Percentiles rank a stretch among this genome's conserved stretches.
Evolutionary conservation across 306 rosid genomes (phyloP).

Genomic region (Canavalia gladiata): DNA sequence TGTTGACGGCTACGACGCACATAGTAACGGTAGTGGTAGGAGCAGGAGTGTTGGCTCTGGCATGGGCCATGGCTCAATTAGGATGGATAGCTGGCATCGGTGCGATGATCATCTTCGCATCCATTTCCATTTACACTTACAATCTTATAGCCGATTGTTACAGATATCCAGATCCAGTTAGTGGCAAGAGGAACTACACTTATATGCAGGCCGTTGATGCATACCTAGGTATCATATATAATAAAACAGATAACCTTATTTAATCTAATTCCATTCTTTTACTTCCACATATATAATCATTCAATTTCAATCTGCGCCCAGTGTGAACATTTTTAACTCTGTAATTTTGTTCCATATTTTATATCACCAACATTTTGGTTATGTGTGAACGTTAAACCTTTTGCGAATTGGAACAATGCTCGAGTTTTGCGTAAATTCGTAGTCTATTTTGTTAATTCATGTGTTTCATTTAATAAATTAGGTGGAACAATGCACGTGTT

Average conservation of each 20-base stretch:
- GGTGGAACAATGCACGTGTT: constrained; percentile 54
- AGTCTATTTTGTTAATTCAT: no score
- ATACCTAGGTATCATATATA: constrained; percentile 29
- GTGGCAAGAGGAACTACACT: constrained; percentile 58
- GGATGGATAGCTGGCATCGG: constrained; percentile 56
- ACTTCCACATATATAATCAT: no score
- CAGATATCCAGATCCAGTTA: constrained; percentile 50
- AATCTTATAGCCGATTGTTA: constrained; percentile 59
- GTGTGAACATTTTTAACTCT: no score
- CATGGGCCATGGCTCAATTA: constrained; percentile 57
- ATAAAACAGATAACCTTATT: background rate
- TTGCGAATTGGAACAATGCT: constrained; percentile 50
- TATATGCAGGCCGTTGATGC: constrained; percentile 60
- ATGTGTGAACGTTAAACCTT: no score
- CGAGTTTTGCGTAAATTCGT: constrained; percentile 39
- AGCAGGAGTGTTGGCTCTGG: constrained; percentile 59
- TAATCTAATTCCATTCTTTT: background rate
- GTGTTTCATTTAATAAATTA: background rate
- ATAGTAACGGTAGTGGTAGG: constrained; percentile 57
- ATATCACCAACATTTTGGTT: no score
- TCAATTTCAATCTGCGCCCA: no score
- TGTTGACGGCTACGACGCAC: constrained; percentile 51
- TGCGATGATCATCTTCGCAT: constrained; percentile 42
- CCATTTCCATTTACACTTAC: constrained; percentile 52
- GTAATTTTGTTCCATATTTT: no score